A percentile compares a stretch with the other conserved stretches of the same genome.
These are phyloP conservation scores for Citrus glauca DNA, from an alignment of 345 rosid genomes.

Conservation along the genomic window DNA sequence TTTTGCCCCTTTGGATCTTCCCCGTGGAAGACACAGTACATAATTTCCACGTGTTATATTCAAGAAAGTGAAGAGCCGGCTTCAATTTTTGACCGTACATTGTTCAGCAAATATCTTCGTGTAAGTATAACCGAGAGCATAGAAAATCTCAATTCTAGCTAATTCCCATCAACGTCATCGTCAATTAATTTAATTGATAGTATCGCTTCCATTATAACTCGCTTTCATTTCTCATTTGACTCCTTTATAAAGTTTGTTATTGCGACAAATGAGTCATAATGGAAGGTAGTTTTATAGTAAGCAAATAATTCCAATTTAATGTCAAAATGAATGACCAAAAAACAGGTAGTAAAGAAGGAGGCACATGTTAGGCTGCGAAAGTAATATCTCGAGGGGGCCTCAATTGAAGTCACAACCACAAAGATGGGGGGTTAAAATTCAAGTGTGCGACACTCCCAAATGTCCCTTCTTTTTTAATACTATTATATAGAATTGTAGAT, in stretches of 20 bases:
- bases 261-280: not conserved
- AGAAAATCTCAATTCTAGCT: not conserved
- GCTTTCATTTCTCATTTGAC: not conserved
- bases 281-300: not conserved
- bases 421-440: not conserved
- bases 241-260: not conserved
- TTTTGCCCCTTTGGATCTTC: conserved; percentile 10
- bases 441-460: not conserved
- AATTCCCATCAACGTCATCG: not conserved
- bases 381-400: not conserved
- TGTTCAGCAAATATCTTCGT: not conserved
- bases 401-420: not conserved
- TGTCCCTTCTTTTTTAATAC: no score
- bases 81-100: not conserved
- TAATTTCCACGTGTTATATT: not conserved
- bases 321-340: not conserved
- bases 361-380: conserved; percentile 4
- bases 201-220: not conserved
- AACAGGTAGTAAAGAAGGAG: not conserved
- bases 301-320: not conserved
- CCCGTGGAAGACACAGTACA: not conserved
- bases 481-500: no score
- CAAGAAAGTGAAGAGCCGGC: conserved; percentile 9
- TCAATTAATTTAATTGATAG: no score
- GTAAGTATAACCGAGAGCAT: no score